Conservation (phyloP, 345 rosid species). For the Eucalyptus polyanthemos region DNA sequence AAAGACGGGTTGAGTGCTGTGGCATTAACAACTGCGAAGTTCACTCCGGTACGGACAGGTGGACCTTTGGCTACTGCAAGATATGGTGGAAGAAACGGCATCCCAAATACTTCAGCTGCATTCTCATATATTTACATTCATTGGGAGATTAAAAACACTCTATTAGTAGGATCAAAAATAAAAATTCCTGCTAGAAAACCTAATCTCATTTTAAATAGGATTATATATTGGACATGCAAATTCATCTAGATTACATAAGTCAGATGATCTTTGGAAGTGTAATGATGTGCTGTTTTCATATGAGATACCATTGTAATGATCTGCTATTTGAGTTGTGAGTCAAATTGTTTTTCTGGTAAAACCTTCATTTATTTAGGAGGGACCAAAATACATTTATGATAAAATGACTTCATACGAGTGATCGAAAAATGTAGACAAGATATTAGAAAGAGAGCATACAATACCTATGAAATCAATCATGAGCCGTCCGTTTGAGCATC, state of each 20-base stretch:
- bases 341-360: neutral
- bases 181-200: neutral
- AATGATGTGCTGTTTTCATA: neutral
- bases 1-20: conserved; percentile 29
- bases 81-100: neutral
- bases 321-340: neutral
- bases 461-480: conserved; percentile 13
- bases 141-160: conserved; percentile 27
- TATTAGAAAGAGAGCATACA: neutral
- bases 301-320: neutral
- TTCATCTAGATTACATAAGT: neutral
- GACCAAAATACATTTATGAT: conserved; percentile 25
- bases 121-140: neutral
- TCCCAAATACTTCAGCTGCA: neutral
- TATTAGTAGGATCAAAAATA: conserved; percentile 9
- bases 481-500: neutral
- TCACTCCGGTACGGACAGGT: conserved; percentile 11
- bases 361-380: conserved; percentile 8
- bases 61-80: neutral
- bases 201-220: neutral
- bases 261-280: neutral
- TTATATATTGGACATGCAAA: neutral
- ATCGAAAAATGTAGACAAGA: neutral
- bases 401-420: neutral
- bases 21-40: conserved; percentile 57